Conservation (phyloP, 2,329 filamentous ascomycete species). For the Cladosporium colombiae region DNA sequence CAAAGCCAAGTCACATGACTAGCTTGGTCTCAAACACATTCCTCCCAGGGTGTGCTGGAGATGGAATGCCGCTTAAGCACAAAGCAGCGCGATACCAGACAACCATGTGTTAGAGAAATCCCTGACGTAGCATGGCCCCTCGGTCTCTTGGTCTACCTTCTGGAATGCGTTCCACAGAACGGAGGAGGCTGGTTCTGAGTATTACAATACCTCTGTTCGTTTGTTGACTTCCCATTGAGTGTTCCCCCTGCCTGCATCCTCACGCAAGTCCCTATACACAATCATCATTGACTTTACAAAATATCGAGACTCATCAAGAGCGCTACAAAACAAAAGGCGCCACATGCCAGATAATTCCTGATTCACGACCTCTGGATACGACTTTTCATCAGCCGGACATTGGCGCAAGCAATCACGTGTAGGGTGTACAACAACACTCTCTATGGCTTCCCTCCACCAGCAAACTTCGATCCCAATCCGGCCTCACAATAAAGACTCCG, state of each 20-base stretch:
- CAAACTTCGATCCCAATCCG: conserved; percentile 39
- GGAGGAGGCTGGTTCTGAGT: conserved; percentile 15
- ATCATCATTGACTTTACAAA: background rate
- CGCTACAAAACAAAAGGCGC: background rate
- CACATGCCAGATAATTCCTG: background rate
- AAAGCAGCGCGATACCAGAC: conserved; percentile 4
- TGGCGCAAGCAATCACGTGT: background rate
- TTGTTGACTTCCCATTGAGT: background rate
- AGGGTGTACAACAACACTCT: background rate
- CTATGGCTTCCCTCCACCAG: conserved; percentile 19
- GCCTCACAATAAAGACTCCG: conserved; percentile 52
- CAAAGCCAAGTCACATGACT: background rate
- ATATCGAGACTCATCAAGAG: background rate
- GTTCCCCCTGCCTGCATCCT: background rate
- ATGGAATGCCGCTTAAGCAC: conserved; percentile 18
- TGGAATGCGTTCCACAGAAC: conserved; percentile 15
- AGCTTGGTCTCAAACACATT: background rate
- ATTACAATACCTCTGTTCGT: conserved; percentile 20
- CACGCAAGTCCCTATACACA: background rate
- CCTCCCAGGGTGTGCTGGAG: background rate
- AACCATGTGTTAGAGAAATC: conserved; percentile 1
- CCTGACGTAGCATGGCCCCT: conserved; percentile 13
- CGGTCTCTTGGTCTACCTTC: conserved; percentile 20
- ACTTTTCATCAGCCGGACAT: background rate
- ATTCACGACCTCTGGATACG: background rate